phyloP scores from a whole-genome alignment of 305 asterid genomes.

The Ilex paraguariensis region DNA sequence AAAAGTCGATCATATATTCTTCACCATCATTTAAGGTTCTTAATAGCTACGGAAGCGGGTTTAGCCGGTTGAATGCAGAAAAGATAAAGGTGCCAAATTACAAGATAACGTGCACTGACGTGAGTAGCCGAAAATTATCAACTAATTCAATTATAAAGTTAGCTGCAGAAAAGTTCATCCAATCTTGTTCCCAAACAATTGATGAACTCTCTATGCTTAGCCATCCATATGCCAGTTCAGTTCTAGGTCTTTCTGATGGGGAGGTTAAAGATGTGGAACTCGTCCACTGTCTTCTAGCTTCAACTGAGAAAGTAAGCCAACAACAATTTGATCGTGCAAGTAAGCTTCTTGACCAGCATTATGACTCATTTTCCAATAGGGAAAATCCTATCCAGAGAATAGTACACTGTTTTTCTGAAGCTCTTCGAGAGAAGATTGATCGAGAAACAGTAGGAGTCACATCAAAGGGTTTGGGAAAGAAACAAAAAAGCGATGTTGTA shows the following conservation, averaged over 20 bases:
- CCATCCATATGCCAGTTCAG: background rate
- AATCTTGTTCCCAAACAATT: background rate
- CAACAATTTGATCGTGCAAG: background rate
- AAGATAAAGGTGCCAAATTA: background rate
- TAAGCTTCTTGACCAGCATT: constrained; percentile 15
- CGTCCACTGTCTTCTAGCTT: background rate
- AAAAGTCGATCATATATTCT: background rate
- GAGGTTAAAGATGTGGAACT: background rate
- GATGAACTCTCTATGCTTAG: background rate
- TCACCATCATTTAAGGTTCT: background rate
- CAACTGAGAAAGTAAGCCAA: background rate
- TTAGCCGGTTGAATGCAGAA: background rate
- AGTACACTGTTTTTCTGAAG: constrained; percentile 49
- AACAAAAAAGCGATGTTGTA: constrained; percentile 11
- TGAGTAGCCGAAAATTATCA: background rate
- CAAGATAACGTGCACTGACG: background rate
- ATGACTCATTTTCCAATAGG: constrained; percentile 19
- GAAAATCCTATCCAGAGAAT: constrained; percentile 37
- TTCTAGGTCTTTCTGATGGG: background rate
- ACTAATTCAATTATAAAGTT: background rate
- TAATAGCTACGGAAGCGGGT: background rate
- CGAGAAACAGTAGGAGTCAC: constrained; percentile 32
- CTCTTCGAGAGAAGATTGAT: constrained; percentile 50
- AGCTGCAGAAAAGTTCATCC: background rate
- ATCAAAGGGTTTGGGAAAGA: constrained; percentile 26